A percentile compares a stretch with the other conserved stretches of the same genome.
Evolutionary conservation across 768 basidiomycete species (phyloP).

Genomic region (Suillus occidentalis): DNA sequence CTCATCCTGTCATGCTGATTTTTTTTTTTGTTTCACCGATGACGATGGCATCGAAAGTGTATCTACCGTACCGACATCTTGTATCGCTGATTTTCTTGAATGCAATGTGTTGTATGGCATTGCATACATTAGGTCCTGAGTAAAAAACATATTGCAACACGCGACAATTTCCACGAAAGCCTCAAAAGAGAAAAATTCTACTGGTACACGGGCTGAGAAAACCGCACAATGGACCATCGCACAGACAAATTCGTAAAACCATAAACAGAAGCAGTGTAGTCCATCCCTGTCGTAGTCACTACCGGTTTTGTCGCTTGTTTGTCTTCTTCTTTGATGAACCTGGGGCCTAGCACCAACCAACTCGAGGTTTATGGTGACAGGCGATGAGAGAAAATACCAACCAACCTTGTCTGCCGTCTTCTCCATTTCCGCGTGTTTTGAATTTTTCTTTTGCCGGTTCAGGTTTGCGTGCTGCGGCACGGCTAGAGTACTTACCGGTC

Average conservation of each 20-base stretch:
- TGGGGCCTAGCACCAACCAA: slow-evolving; percentile 11
- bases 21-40: not conserved
- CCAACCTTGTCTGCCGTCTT: slow-evolving; percentile 27
- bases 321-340: slow-evolving; percentile 22
- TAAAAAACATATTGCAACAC: not conserved
- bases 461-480: not conserved
- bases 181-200: not conserved
- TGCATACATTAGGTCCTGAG: not conserved
- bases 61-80: not conserved
- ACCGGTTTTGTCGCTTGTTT: slow-evolving; percentile 22
- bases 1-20: not conserved
- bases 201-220: not conserved
- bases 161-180: not conserved
- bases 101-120: not conserved
- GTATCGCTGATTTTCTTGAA: slow-evolving; percentile 2
- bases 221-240: not conserved
- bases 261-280: not conserved
- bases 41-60: slow-evolving; percentile 5
- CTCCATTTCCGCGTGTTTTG: slow-evolving; percentile 19
- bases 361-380: slow-evolving; percentile 4
- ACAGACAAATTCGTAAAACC: not conserved
- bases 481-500: slow-evolving; percentile 20
- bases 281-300: not conserved
- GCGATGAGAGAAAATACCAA: slow-evolving; percentile 10
- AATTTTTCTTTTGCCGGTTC: slow-evolving; percentile 20